Base-by-base conservation (phyloP, 768 basidiomycete species). In the Mycena indigotica region DNA sequence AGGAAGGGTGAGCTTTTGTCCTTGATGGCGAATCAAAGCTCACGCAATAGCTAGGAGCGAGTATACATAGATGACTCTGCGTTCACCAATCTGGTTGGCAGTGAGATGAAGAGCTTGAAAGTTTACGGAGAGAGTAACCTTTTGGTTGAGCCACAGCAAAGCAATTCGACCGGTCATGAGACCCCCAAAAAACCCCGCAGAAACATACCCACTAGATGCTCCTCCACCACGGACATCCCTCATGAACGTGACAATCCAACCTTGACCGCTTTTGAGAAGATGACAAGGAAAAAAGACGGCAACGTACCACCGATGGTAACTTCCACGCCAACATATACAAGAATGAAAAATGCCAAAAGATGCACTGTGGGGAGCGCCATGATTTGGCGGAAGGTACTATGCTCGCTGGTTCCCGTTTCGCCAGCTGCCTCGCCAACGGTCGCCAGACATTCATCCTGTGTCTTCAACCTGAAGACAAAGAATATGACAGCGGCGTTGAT, bases 191-290 rank as follows among this genome's bases (percentile, higher is more conserved):
- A 81, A 81, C 13, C 84, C 84, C 2, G 83, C 77, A 2, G 84
- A 83, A 56, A 86, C 79, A 64, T 86, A 86, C 28, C 82, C 80
- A 54, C 78, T 77, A 3, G 75, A 75, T 1, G 79, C 62, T 1
- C 82, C 82, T 17, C 80, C 82, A 1, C 71, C 72, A 29, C 80
- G 72, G 3, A 73, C 68, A 26, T 76, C 57, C 44, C 77, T 76
- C 21, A 81, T 69, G 56, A 78, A 89, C 0, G 88, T 86, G 8
- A 87, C 86, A 32, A 87, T 88, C 88, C 88, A 90, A 3, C 88
- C 86, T 84, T n/a, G 46, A 30, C 44, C 4, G 3, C 26, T 19
- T 28, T 8, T 28, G 41, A 26, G 16, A 19, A 35, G 30, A 28
- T 15, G 26, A 6, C 5, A 8, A 23, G 32, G 4, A 32, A 52